Evolutionary conservation across 2,329 filamentous ascomycete genomes (phyloP), one percentile per base, ranked within the genome.

Genomic region (Camillea tinctor): DNA sequence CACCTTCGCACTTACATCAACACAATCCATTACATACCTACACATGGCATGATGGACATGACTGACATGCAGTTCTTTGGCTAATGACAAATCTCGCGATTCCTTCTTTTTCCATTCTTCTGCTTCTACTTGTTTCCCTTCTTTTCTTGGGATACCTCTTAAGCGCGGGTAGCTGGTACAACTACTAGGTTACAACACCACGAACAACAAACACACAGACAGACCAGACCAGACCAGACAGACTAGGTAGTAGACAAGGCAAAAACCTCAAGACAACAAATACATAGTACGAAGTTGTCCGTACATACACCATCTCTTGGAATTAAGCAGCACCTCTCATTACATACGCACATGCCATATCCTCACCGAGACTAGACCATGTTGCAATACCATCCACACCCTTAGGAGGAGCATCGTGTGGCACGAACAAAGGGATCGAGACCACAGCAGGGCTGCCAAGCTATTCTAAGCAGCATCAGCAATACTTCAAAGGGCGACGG

Each of bases 381-480:
- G 68, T 40, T 65, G 60, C 6, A 30, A 7, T 30, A 50, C 24
- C 26, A 20, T 36, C 57, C 54, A 17, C 54, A 19, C 54, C 50
- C 23, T 15, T 64, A 65, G 65, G 65, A 65, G 65, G 65, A 61
- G 40, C 24, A 61, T 56, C 61, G 63, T 49, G 63, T 50, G 60
- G 63, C 60, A 62, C 59, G 58, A 65, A 60, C 58, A 57, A 59
- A 44, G 44, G 61, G 52, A 52, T 60, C n/a, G n/a, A n/a, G 59
- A 56, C 55, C 59, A 56, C 55, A 57, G 66, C 57, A 20, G 57
- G 50, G 54, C 55, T 52, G 54, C 55, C 52, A 48, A 61, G 61
- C 58, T 62, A 65, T 67, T 21, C 3, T 21, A 60, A 64, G 59
- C 51, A 59, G 57, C 59, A 60, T 61, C 60, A 61, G 52, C 52